Base-by-base conservation (phyloP, 2,329 filamentous ascomycete genomes). In the Chaetomiaceae sp. region DNA sequence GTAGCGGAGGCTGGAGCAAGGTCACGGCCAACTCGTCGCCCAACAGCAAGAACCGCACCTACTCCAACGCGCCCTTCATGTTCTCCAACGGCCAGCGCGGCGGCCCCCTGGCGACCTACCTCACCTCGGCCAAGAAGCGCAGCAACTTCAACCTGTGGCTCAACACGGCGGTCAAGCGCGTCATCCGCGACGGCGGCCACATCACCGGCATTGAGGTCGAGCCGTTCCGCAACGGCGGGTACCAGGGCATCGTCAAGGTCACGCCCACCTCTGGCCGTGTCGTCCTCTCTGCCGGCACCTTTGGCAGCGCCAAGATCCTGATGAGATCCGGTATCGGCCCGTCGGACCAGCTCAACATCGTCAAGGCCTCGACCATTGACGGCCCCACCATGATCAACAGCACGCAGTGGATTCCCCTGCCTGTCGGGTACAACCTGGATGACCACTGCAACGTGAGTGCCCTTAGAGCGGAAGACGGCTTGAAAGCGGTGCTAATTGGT, bases 21-120 rank as follows among this genome's bases (percentile, higher is more conserved):
- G 73, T 86, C 27, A 74, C 72, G 8, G 79, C 82, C 39, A 85
- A 83, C 62, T 58, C 68, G 21, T 69, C 72, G 30, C 82, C 82
- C 0, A 71, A 77, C 46, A 62, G 75, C 63, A 86, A 86, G 73
- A 79, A 85, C 65, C 70, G 73, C 55, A 81, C 77, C 2, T 86
- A 74, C 63, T 72, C 78, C 19, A 75, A 82, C 61, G 76, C 80
- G 5, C 75, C 81, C 5, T 85, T 79, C 67, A 85, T 85, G 77
- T 84, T 79, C 62, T 71, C 71, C 23, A 69, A 79, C 51, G 81
- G 80, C 41, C 76, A 84, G 66, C 73, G 83, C 54, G 80, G 80
- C 39, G 83, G 83, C 3, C 83, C 83, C 19, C 70, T 86, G 63
- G 80, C 79, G 8, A 85, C 83, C 0, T 86, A 86, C 65, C 74